Evolutionary conservation across 2,329 filamentous ascomycete species (phyloP).

Genomic region (Epichloe festucae): DNA sequence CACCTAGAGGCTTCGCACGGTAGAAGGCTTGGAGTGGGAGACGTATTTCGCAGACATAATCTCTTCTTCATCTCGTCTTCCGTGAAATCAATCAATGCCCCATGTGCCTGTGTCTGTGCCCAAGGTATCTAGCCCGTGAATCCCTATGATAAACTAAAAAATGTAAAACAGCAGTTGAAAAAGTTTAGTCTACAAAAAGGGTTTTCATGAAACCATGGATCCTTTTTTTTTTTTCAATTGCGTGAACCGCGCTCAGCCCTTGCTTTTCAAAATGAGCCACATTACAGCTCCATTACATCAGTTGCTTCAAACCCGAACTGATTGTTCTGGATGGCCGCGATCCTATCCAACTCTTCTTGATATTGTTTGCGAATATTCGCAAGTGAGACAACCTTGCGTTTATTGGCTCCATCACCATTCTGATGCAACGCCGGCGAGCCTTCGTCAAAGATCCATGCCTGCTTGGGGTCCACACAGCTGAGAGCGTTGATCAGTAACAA

Average conservation of each 20-base stretch:
- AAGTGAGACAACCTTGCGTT: constrained; percentile 70
- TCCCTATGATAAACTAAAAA: constrained; percentile 2
- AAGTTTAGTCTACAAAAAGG: neutral
- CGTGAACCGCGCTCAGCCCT: neutral
- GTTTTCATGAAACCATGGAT: neutral
- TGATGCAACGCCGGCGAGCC: constrained; percentile 13
- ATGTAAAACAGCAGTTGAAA: neutral
- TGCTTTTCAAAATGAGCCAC: neutral
- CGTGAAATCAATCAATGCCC: constrained; percentile 5
- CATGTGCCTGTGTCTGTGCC: constrained; percentile 1
- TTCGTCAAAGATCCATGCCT: constrained; percentile 62
- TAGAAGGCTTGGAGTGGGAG: neutral
- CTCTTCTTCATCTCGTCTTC: constrained; percentile 11
- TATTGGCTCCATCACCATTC: constrained; percentile 20
- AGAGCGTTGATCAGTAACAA: constrained; percentile 88
- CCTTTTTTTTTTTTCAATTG: neutral
- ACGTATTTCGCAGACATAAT: neutral
- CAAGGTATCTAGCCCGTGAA: constrained; percentile 18
- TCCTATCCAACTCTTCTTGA: constrained; percentile 76
- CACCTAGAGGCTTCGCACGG: neutral
- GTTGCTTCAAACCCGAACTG: constrained; percentile 63
- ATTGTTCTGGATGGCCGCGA: constrained; percentile 77
- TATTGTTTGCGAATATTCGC: constrained; percentile 82
- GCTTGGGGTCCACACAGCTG: constrained; percentile 65
- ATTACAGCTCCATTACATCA: constrained; percentile 38